A percentile compares a stretch with the other conserved stretches of the same genome.
Conservation (phyloP, 1,139 yeast species). For the Kazachstania sp. region DNA sequence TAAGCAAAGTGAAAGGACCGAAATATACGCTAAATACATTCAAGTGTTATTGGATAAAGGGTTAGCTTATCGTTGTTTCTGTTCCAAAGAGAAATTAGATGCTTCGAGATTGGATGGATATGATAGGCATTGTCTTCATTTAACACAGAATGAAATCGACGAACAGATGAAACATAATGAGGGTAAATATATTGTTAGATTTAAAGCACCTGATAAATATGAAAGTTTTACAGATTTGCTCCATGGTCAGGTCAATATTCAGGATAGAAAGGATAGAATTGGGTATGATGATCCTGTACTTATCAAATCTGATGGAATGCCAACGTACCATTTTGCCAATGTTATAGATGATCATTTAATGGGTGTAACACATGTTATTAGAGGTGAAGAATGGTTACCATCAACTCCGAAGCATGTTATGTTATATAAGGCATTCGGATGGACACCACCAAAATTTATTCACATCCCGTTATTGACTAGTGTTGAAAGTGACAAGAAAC, state of each 20-base stretch:
- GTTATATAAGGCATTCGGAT: conserved; percentile 74
- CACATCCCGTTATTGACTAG: conserved; percentile 87
- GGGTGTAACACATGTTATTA: conserved; percentile 84
- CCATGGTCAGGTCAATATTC: conserved; percentile 69
- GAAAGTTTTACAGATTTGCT: conserved; percentile 61
- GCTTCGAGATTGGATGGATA: conserved; percentile 70
- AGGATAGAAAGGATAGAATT: conserved; percentile 54
- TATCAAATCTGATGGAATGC: conserved; percentile 83
- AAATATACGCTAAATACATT: conserved; percentile 55
- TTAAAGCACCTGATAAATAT: conserved; percentile 62
- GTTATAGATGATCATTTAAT: conserved; percentile 91
- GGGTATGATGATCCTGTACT: conserved; percentile 85
- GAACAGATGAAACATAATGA: conserved; percentile 28
- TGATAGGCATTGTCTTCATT: conserved; percentile 65
- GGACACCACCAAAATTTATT: conserved; percentile 74
- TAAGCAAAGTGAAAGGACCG: conserved; percentile 68
- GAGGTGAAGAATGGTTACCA: conserved; percentile 98
- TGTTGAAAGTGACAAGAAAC: conserved; percentile 66
- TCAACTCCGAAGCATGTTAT: conserved; percentile 94
- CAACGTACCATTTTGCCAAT: conserved; percentile 94
- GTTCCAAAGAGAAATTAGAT: conserved; percentile 71
- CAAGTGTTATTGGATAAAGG: conserved; percentile 52
- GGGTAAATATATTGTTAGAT: conserved; percentile 42
- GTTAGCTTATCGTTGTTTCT: conserved; percentile 76
- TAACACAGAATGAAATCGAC: conserved; percentile 38